phyloP scores from a whole-genome alignment of 2,329 filamentous ascomycete species.

The Phaeomoniella chlamydospora region DNA sequence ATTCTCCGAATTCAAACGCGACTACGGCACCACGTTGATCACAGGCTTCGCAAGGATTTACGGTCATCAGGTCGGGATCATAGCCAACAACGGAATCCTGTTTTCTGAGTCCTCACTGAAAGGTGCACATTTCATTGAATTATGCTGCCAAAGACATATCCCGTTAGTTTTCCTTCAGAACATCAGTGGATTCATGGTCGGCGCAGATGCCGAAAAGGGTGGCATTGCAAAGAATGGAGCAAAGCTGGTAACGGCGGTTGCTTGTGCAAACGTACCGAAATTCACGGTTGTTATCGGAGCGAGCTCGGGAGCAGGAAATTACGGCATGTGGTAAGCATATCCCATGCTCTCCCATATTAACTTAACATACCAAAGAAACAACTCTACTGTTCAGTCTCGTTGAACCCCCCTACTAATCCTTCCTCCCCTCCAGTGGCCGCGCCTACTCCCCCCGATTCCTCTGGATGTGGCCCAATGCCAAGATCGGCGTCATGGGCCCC shows the following conservation, averaged over 20 bases:
- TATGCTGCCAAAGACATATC: slow-evolving; percentile 79
- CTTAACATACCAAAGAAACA: background rate
- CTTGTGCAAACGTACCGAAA: slow-evolving; percentile 87
- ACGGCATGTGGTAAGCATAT: slow-evolving; percentile 75
- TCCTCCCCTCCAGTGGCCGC: slow-evolving; percentile 55
- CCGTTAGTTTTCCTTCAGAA: slow-evolving; percentile 92
- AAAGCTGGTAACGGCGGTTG: slow-evolving; percentile 89
- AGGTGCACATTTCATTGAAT: slow-evolving; percentile 91
- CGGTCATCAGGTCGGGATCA: slow-evolving; percentile 78
- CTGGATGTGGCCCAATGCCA: slow-evolving; percentile 97
- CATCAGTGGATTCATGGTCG: slow-evolving; percentile 97
- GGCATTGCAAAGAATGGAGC: slow-evolving; percentile 97
- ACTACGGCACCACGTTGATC: slow-evolving; percentile 78
- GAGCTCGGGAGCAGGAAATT: slow-evolving; percentile 88
- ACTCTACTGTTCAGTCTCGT: background rate
- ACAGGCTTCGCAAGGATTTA: slow-evolving; percentile 86
- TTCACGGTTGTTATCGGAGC: slow-evolving; percentile 94
- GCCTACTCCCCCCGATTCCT: slow-evolving; percentile 85
- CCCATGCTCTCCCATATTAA: no score
- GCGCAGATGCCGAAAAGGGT: slow-evolving; percentile 76
- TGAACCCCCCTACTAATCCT: background rate
- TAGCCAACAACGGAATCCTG: slow-evolving; percentile 92
- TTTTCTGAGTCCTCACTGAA: slow-evolving; percentile 83
- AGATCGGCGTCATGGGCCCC: slow-evolving; percentile 87
- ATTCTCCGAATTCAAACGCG: slow-evolving; percentile 88